Evolutionary conservation across 2,329 filamentous ascomycete genomes (phyloP).

Genomic region (Myriangium duriaei): DNA sequence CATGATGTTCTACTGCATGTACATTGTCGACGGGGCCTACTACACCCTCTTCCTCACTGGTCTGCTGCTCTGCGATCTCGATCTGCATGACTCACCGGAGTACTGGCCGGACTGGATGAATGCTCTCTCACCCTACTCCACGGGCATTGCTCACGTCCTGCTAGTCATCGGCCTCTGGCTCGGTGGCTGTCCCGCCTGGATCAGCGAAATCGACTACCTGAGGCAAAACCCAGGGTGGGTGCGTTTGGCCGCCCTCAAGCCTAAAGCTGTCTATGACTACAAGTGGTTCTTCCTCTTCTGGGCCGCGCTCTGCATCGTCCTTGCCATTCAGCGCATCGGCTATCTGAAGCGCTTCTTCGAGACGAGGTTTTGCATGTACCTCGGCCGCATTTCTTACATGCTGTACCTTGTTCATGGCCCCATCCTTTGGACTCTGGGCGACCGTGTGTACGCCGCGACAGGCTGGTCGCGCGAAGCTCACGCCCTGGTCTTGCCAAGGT

Average conservation of each 20-base stretch:
- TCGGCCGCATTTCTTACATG: conserved; percentile 50
- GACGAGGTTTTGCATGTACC: conserved; percentile 45
- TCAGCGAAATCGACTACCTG: conserved; percentile 6
- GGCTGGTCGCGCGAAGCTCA: conserved; percentile 43
- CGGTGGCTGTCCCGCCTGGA: conserved; percentile 16
- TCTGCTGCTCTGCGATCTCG: conserved; percentile 4
- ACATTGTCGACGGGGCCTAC: conserved; percentile 47
- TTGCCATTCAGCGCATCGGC: conserved; percentile 43
- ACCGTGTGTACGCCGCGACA: conserved; percentile 47
- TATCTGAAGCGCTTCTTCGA: conserved; percentile 50
- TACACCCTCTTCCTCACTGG: conserved; percentile 7
- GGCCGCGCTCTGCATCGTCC: conserved; percentile 24
- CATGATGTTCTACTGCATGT: conserved; percentile 49
- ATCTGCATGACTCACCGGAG: conserved; percentile 19
- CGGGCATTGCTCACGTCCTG: conserved; percentile 36
- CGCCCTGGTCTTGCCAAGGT: conserved; percentile 39
- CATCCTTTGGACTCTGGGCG: conserved; percentile 46
- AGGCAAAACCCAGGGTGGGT: conserved; percentile 41
- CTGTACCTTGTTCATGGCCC: conserved; percentile 55
- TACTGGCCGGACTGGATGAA: conserved; percentile 40
- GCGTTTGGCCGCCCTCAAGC: conserved; percentile 41
- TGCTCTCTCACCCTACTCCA: conserved; percentile 36
- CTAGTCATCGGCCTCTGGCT: conserved; percentile 44
- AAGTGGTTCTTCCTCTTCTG: conserved; percentile 19
- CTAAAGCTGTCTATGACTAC: conserved; percentile 22